These are phyloP conservation scores for Dendrocalamus latiflorus DNA, from an alignment of 202 grass and related monocot genomes.

Conservation along the genomic window DNA sequence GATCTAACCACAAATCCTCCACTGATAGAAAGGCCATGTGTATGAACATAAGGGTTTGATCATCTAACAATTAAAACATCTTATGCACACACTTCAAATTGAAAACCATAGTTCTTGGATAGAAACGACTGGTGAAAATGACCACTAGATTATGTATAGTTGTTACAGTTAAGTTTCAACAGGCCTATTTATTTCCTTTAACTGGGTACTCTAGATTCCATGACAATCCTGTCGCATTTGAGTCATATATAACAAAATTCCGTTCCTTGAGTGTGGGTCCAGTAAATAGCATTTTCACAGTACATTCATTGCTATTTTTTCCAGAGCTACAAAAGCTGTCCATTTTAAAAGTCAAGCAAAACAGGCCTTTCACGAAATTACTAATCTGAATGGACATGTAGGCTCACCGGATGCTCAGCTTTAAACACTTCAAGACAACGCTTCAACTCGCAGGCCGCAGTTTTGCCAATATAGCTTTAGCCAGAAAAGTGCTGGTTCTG, in stretches of 20 bases:
- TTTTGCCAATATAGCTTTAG: slow-evolving; percentile 73
- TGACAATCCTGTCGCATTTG: neutral
- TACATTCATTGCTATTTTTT: neutral
- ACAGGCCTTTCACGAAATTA: neutral
- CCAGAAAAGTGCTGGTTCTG: slow-evolving; percentile 66
- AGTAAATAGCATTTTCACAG: neutral
- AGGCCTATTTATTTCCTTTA: neutral
- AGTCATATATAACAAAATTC: neutral
- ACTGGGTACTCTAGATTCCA: neutral
- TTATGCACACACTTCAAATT: neutral
- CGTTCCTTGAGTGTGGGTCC: neutral
- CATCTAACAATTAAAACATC: neutral
- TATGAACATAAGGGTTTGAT: neutral
- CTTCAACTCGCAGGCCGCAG: slow-evolving; percentile 36
- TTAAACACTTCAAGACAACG: slow-evolving; percentile 12
- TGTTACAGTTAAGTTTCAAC: neutral
- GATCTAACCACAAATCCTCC: neutral
- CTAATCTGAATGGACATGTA: slow-evolving; percentile 17
- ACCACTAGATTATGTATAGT: too few species aligned
- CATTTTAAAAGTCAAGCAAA: neutral
- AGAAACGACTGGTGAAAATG: neutral
- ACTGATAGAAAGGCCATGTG: neutral
- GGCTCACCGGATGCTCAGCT: neutral
- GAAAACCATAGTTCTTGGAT: neutral
- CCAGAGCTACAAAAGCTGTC: neutral